A percentile compares a stretch with the other conserved stretches of the same genome.
Conservation (phyloP, 2,329 filamentous ascomycete species). For the Venturia oleaginea region DNA sequence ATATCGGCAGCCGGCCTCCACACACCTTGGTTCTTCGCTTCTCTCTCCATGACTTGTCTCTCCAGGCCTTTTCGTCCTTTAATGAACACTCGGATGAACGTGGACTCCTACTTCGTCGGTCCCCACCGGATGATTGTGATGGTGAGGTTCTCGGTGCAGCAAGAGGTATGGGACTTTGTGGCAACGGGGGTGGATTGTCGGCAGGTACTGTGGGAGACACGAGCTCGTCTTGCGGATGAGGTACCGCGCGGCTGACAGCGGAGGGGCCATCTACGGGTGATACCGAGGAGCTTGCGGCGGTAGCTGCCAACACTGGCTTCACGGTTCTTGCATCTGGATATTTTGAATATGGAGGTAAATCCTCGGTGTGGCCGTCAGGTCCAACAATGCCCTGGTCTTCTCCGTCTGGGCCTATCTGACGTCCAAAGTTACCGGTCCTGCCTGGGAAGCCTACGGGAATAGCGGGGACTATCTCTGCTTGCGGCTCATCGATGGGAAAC, state of each 20-base stretch:
- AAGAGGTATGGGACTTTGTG: not conserved
- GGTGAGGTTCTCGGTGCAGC: not conserved
- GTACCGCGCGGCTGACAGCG: not conserved
- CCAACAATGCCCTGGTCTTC: slow-evolving; percentile 86
- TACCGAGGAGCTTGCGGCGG: not conserved
- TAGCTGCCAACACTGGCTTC: slow-evolving; percentile 10
- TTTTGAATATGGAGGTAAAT: slow-evolving; percentile 81
- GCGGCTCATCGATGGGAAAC: slow-evolving; percentile 38
- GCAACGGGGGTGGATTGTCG: not conserved
- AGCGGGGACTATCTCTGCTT: slow-evolving; percentile 24
- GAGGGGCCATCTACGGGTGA: not conserved
- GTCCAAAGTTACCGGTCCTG: slow-evolving; percentile 56
- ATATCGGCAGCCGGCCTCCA: slow-evolving; percentile 34
- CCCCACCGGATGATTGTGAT: not conserved
- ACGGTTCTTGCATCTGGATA: slow-evolving; percentile 64
- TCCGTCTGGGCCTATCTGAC: slow-evolving; percentile 66
- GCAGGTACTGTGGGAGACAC: not conserved
- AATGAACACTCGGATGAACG: not conserved
- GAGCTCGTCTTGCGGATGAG: slow-evolving; percentile 3
- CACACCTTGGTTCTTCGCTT: slow-evolving; percentile 35
- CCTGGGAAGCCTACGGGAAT: slow-evolving; percentile 67
- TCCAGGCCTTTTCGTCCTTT: slow-evolving; percentile 24
- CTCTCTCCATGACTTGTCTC: slow-evolving; percentile 21
- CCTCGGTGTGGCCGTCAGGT: slow-evolving; percentile 80
- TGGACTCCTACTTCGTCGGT: not conserved